A percentile compares a stretch with the other conserved stretches of the same genome.
phyloP scores from a whole-genome alignment of 2,329 filamentous ascomycete genomes.

The Mollisia scopiformis region DNA sequence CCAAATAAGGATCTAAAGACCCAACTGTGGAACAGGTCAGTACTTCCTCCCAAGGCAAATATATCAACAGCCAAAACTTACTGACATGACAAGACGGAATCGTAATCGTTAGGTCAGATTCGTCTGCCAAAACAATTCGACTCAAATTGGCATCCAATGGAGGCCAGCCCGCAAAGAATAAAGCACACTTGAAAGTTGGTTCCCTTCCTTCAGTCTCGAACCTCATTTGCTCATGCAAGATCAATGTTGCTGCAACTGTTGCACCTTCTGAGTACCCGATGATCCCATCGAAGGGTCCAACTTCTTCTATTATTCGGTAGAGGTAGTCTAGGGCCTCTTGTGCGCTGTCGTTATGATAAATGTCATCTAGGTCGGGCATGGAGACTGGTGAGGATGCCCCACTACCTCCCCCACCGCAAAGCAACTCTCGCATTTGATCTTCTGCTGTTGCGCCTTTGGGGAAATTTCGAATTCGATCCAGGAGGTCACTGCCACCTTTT shows the following conservation, averaged over 20 bases:
- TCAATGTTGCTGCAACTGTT: constrained; percentile 54
- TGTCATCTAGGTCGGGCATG: constrained; percentile 1
- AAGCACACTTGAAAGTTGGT: constrained; percentile 45
- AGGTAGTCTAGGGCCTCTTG: constrained; percentile 37
- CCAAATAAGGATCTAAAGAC: constrained; percentile 62
- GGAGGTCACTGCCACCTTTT: constrained; percentile 28
- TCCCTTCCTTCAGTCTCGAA: constrained; percentile 36
- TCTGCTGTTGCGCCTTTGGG: constrained; percentile 32
- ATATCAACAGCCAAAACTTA: constrained; percentile 35
- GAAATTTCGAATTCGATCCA: constrained; percentile 34
- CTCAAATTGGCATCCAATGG: constrained; percentile 50
- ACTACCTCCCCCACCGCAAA: no score
- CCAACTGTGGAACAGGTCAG: constrained; percentile 43
- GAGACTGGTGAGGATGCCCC: constrained; percentile 26
- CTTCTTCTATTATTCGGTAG: constrained; percentile 48
- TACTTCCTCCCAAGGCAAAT: neutral
- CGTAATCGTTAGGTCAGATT: constrained; percentile 53
- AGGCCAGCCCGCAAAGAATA: constrained; percentile 58
- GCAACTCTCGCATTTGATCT: constrained; percentile 33
- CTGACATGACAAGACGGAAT: constrained; percentile 57
- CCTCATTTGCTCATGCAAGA: constrained; percentile 52
- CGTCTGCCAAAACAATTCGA: constrained; percentile 53
- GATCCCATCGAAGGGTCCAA: constrained; percentile 53
- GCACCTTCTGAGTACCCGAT: constrained; percentile 67
- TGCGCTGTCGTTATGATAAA: constrained; percentile 28